Base-by-base conservation (phyloP, 108 stramenopile species). In the Craspedostauros australis region DNA sequence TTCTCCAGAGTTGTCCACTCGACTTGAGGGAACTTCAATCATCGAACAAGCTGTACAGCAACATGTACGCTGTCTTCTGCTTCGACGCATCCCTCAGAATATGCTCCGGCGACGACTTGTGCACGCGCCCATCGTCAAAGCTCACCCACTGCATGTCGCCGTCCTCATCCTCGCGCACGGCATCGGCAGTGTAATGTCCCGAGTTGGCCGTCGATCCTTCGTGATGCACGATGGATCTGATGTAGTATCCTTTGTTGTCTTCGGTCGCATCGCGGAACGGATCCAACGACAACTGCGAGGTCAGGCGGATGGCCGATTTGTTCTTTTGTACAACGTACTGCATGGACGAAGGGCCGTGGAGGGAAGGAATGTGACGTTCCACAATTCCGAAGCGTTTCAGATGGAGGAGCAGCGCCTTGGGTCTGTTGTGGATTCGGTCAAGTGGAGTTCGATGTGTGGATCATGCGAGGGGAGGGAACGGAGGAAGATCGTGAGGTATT, bases 341-440 rank as follows among this genome's bases (percentile, higher is more conserved):
- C 7, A 14, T 37, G 18, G 39, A n/a, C 23, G 15, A 14, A 6
- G 16, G 9, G 5, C 16, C 12, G 4, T 46, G 50, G 5, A 20
- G 14, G 3, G 4, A 22, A 8, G 29, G 26, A 1, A 11, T 15
- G 9, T 53, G 53, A 28, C 1, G 28, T 44, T 70, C 69, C 7
- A 20, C 77, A n/a, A 86, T 51, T 37, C 72, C 66, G 39, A 91
- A 91, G 25, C 89, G 56, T 59, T 91, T 91, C 39, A 91, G 72
- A 50, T 86, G 84, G 11, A 91, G 53, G 19, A 91, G 41, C 2
- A 91, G 45, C 16, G 66, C 82, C 47, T 77, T 80, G 2, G 85
- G 85, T 54, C 63, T n/a, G n/a, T n/a, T n/a, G n/a, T n/a, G n/a
- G n/a, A n/a, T n/a, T n/a, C n/a, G n/a, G n/a, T n/a, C n/a, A n/a